Conservation (phyloP, 441 rosid genomes). For the Brassica balearica region DNA sequence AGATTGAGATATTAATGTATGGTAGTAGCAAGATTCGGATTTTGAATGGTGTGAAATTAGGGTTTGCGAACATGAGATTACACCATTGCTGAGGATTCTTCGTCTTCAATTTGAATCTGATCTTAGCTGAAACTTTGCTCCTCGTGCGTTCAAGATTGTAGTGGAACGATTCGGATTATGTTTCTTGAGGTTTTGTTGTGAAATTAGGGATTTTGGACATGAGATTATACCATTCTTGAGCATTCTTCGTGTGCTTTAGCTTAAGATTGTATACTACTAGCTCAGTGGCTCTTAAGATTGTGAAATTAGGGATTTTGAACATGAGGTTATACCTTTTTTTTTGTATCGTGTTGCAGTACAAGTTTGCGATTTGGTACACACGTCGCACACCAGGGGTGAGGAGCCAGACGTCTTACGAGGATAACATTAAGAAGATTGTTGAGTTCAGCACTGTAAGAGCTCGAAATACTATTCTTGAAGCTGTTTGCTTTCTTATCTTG, state of each 20-base stretch:
- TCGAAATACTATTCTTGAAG: neutral
- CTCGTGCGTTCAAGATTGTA: conserved; percentile 3
- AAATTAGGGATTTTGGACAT: conserved; percentile 11
- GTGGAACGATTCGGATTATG: conserved; percentile 25
- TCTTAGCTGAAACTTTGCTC: conserved; percentile 27
- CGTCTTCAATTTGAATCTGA: conserved; percentile 8
- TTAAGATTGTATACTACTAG: neutral
- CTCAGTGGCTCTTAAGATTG: conserved; percentile 10
- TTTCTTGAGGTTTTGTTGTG: neutral
- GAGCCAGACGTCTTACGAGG: conserved; percentile 89
- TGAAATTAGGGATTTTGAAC: too few relatives aligned
- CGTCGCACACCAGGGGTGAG: conserved; percentile 92
- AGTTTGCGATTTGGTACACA: conserved; percentile 90
- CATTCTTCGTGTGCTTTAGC: neutral
- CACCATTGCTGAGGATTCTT: neutral
- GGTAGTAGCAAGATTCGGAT: neutral
- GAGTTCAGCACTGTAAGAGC: conserved; percentile 85
- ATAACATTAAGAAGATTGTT: conserved; percentile 90
- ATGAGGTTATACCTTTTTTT: too few relatives aligned
- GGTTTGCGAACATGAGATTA: neutral
- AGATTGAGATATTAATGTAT: neutral
- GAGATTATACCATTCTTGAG: neutral
- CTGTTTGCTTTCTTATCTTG: conserved; percentile 9
- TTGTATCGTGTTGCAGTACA: conserved; percentile 57
- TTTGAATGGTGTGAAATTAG: neutral